Base-by-base conservation (phyloP, 345 rosid species). In the Euclidium syriacum region DNA sequence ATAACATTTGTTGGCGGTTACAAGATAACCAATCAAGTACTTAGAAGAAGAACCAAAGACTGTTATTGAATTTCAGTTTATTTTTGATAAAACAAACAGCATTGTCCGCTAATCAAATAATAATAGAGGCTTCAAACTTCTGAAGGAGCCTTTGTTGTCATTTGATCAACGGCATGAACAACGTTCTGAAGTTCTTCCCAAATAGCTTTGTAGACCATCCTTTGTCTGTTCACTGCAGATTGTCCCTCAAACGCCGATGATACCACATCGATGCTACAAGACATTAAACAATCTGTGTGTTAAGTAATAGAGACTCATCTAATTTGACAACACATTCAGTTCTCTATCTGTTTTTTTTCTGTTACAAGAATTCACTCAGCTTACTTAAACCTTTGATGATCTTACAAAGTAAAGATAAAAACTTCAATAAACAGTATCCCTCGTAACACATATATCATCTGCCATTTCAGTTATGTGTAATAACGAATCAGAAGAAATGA, bases 121-220 rank as follows among this genome's bases (percentile, higher is more conserved):
- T 52, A 48, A 41, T 4, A 29, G 62, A 64, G 16, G 44, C 36
- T 38, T 65, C 64, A 81, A 43, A 78, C 86, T 83, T 92, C 96
- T 0, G 76, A 54, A 6, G 98, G 96, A 59, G 96, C 86, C 73
- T 68, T 78, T 25, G 96, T 92, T 20, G 88, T 92, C 98, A 92
- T 92, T 77, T 79, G 86, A 68, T 92, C 96, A 69, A 92, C 96
- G 5, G 92, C 98, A 61, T 92, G 98, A 56, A 92, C 95, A 0
- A 88, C 84, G 73, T 63, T 92, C 75, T 92, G 98, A 65, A 92
- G 95, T 83, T 92, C 98, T 71, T 89, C 98, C 98, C 98, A 89
- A 66, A 92, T 89, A 41, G 94, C 96, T 78, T 89, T 92, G 59
- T 89, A 92, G 20, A 92, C 98, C 95, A 92, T 92, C 73, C 98